phyloP scores from a whole-genome alignment of 306 rosid genomes.

The Vigna unguiculata region DNA sequence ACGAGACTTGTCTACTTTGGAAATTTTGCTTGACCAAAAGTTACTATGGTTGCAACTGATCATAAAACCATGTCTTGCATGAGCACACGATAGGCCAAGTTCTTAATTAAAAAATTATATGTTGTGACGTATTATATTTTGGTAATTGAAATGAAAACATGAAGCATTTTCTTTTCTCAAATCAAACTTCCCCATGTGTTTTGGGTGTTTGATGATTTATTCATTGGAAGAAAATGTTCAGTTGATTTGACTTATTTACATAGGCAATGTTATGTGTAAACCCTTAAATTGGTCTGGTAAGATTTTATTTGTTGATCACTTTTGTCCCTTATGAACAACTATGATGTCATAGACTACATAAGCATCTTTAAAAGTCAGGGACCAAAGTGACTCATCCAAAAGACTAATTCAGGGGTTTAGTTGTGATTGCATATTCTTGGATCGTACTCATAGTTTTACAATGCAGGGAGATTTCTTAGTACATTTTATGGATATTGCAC shows the following conservation, averaged over 20 bases:
- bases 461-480: conserved; percentile 97
- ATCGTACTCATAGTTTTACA: not conserved
- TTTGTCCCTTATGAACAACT: not conserved
- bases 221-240: conserved; percentile 16
- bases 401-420: not conserved
- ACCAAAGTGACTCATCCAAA: not conserved
- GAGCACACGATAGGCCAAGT: not conserved
- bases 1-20: not conserved
- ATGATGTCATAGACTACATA: not conserved
- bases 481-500: conserved; percentile 97
- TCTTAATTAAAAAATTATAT: not conserved
- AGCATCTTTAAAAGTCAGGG: not conserved
- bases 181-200: not conserved
- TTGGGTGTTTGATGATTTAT: not conserved
- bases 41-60: not conserved
- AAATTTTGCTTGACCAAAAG: too few species aligned
- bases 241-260: conserved; percentile 23
- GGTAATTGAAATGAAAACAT: not conserved
- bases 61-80: not conserved
- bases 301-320: not conserved
- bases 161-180: not conserved
- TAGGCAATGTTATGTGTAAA: conserved; percentile 3
- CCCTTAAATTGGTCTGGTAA: not conserved
- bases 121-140: not conserved
- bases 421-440: not conserved